Evolutionary conservation across 805 yeast genomes (phyloP), one percentile per base, ranked within the genome.

Genomic region (Debaryomyces tyrocola): DNA sequence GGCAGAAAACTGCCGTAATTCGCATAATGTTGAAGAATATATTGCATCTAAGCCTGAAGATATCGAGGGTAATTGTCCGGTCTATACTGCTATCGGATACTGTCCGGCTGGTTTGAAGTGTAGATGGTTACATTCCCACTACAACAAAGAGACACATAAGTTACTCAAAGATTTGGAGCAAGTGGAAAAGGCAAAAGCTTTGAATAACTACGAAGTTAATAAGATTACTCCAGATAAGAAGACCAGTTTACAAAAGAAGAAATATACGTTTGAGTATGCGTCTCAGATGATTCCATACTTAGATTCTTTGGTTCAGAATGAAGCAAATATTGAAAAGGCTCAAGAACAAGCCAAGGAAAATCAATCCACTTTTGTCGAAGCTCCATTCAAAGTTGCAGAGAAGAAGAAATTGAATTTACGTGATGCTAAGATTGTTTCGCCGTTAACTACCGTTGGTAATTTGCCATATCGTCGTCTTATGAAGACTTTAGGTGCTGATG

Each of bases 381-480:
- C 96, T 1, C 85, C 90, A 15, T 82, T 85, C 66, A 82, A 80
- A 57, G 76, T 89, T 0, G 70, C 78, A n/a, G 98, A 94, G 64
- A 94, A 94, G 80, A 87, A 85, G 64, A 76, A 69, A 46, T 61
- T 94, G 40, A 73, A 90, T 59, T 76, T 87, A 43, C 70, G 73
- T 31, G 73, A 81, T 39, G 92, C 92, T 53, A 90, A 90, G 66
- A 90, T 94, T 49, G 84, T 94, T 6, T 89, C 97, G 2, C 99
- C 99, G 1, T 77, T 94, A 51, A 95, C 99, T 29, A 94, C 99
- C 0, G 99, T 94, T 5, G 99, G 99, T 18, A 94, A 94, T 66
- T 75, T 94, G 57, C 99, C 99, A 12, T 94, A 82, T 69, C 85
- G 99, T 66, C 79, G 98, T 56, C 75, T 94, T 49, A 91, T 94